Percentiles rank a stretch among this genome's conserved stretches.
phyloP scores from a whole-genome alignment of 805 yeast species.

The Tetrapisispora iriomotensis region DNA sequence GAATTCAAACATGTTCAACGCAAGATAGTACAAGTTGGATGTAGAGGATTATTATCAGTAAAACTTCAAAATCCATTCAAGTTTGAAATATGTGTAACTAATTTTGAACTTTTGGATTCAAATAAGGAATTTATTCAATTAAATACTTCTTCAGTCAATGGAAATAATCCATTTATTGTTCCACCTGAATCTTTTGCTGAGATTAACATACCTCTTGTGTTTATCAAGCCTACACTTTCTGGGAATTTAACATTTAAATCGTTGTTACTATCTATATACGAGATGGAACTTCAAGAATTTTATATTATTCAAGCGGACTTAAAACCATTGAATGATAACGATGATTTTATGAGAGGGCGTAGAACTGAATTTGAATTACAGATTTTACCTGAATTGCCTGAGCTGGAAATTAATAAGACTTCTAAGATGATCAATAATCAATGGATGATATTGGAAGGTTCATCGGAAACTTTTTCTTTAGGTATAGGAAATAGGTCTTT shows the following conservation, averaged over 20 bases:
- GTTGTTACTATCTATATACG: slow-evolving; percentile 18
- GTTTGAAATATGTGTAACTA: slow-evolving; percentile 55
- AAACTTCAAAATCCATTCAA: slow-evolving; percentile 70
- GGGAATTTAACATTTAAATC: slow-evolving; percentile 8
- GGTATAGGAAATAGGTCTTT: slow-evolving; percentile 23
- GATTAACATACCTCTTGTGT: slow-evolving; percentile 25
- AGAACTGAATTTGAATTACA: slow-evolving; percentile 8
- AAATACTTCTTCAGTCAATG: slow-evolving; percentile 9
- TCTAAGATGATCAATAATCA: slow-evolving; percentile 18
- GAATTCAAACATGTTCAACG: background rate
- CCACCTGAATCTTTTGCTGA: slow-evolving; percentile 31
- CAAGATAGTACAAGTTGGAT: slow-evolving; percentile 41
- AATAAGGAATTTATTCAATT: slow-evolving; percentile 23
- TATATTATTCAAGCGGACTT: slow-evolving; percentile 11
- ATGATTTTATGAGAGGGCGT: slow-evolving; percentile 4
- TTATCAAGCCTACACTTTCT: slow-evolving; percentile 13
- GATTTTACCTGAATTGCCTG: slow-evolving; percentile 25
- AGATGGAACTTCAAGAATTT: slow-evolving; percentile 12
- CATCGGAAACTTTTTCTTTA: slow-evolving; percentile 14
- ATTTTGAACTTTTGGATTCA: slow-evolving; percentile 32
- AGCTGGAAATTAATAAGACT: slow-evolving; percentile 19
- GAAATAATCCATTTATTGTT: slow-evolving; percentile 25
- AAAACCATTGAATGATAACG: background rate
- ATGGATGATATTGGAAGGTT: slow-evolving; percentile 27
- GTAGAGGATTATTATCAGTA: slow-evolving; percentile 47